These are phyloP conservation scores for Trichoderma koningiopsis DNA, from an alignment of 2,329 filamentous ascomycete genomes.

Conservation along the genomic window DNA sequence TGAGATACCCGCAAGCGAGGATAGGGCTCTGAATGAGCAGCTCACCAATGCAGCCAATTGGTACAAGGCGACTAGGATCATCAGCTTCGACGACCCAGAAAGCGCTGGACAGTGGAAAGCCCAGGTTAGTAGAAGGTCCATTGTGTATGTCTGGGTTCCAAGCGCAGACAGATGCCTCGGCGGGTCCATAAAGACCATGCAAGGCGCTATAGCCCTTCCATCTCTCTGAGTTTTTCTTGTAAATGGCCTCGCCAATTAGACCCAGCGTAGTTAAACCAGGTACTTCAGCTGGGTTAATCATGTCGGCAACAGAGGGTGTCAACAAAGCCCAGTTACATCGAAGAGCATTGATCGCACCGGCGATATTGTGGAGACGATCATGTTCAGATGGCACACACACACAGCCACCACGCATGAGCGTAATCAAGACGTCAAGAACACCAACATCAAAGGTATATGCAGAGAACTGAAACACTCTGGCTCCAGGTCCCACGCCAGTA, in stretches of 20 bases:
- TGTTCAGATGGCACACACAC: constrained; percentile 29
- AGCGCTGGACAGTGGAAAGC: constrained; percentile 3
- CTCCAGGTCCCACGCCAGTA: neutral
- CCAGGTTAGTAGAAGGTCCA: constrained; percentile 2
- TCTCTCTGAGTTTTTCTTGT: neutral
- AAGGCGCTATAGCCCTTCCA: constrained; percentile 16
- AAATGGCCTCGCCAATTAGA: constrained; percentile 4
- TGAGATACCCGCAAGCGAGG: constrained; percentile 16
- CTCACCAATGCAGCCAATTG: constrained; percentile 22
- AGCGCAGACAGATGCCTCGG: constrained; percentile 21
- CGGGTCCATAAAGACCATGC: constrained; percentile 27
- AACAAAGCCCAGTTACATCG: constrained; percentile 22
- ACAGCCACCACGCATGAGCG: constrained; percentile 26
- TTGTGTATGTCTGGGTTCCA: constrained; percentile 1
- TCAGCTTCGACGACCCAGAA: constrained; percentile 14
- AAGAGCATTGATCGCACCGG: constrained; percentile 10
- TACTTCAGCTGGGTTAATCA: neutral
- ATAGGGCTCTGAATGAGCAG: constrained; percentile 20
- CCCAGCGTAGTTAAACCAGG: neutral
- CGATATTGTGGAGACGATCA: constrained; percentile 26
- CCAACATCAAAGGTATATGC: constrained; percentile 21
- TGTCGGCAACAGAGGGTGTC: constrained; percentile 28
- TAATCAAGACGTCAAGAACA: neutral
- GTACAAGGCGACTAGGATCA: constrained; percentile 4
- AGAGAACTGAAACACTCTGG: constrained; percentile 8